Conservation (phyloP, 345 rosid genomes). For the Laguncularia racemosa region DNA sequence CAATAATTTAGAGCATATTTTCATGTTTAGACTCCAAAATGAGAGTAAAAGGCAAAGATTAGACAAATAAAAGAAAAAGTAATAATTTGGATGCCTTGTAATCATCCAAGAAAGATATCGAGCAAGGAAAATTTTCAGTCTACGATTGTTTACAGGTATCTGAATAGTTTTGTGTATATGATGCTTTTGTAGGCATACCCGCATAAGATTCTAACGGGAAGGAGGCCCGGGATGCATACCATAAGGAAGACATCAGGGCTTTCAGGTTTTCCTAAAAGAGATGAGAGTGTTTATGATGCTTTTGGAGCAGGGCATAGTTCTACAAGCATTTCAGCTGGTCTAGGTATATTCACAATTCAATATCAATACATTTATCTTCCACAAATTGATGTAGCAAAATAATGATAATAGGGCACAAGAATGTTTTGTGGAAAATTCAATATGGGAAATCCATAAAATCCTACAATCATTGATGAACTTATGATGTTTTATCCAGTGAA, state of each 20-base stretch:
- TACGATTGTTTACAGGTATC: background rate
- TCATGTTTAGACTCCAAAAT: no score
- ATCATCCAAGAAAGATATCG: no score
- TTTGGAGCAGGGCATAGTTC: conserved; percentile 76
- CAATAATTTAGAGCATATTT: no score
- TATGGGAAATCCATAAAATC: no score
- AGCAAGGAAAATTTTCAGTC: background rate
- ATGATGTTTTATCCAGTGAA: no score
- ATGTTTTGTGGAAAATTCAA: no score
- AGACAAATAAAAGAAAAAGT: no score
- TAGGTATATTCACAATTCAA: conserved; percentile 27
- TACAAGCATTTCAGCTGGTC: conserved; percentile 78
- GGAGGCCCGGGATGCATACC: conserved; percentile 65
- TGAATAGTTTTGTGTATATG: background rate
- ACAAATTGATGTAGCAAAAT: background rate
- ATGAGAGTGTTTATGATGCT: conserved; percentile 61
- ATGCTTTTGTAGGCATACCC: conserved; percentile 45
- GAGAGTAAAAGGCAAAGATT: background rate
- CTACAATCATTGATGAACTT: no score
- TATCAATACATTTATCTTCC: background rate
- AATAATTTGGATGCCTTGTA: no score
- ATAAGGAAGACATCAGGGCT: conserved; percentile 65
- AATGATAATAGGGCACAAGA: background rate
- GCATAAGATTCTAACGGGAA: conserved; percentile 71
- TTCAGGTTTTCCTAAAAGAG: conserved; percentile 70